These are phyloP conservation scores for Lyophyllum semitale DNA, from an alignment of 768 basidiomycete species.

Conservation along the genomic window DNA sequence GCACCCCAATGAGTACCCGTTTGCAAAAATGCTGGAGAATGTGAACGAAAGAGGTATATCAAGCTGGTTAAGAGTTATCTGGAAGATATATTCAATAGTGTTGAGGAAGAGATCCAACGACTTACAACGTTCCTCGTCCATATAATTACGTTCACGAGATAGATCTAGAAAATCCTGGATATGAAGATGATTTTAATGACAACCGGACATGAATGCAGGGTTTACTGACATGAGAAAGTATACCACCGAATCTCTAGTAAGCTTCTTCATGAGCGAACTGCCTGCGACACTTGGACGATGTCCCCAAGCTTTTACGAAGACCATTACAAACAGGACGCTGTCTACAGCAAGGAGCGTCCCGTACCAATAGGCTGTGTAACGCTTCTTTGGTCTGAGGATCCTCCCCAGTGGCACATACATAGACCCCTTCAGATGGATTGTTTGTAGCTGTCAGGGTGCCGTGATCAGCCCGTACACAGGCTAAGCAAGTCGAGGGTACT, in stretches of 20 bases:
- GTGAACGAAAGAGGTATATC: no score
- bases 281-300: conserved; percentile 11
- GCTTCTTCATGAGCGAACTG: conserved; percentile 20
- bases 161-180: conserved; percentile 28
- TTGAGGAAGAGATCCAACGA: no score
- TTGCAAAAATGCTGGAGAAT: no score
- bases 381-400: conserved; percentile 14
- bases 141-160: conserved; percentile 24
- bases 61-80: no score
- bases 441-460: conserved; percentile 20
- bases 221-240: conserved; percentile 29
- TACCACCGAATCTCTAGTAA: conserved; percentile 26
- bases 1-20: no score
- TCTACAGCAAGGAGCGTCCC: conserved; percentile 21
- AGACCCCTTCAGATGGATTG: conserved; percentile 25
- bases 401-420: conserved; percentile 30
- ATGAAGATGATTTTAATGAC: background rate
- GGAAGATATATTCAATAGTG: no score
- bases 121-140: conserved; percentile 25
- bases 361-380: conserved; percentile 25
- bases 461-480: background rate
- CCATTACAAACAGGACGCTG: conserved; percentile 20
- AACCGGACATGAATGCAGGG: background rate
- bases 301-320: conserved; percentile 27
- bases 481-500: conserved; percentile 13